Evolutionary conservation across 768 basidiomycete genomes (phyloP).

Genomic region (Gymnopilus dilepis): DNA sequence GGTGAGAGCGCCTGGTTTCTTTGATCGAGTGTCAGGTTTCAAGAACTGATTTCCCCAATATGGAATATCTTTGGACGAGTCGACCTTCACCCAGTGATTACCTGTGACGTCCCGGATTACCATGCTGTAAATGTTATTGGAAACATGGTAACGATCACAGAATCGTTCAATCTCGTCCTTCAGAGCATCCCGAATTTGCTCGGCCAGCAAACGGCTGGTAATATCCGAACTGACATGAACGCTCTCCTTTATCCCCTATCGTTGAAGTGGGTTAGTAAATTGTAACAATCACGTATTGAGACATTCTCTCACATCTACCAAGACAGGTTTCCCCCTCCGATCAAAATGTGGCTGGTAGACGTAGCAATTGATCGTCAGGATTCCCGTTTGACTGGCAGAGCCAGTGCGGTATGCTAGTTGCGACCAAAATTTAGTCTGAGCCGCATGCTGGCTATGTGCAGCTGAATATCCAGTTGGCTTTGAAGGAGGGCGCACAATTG

Average conservation of each 20-base stretch:
- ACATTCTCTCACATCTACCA: background rate
- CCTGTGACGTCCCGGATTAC: background rate
- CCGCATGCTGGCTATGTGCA: background rate
- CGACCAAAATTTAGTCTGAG: background rate
- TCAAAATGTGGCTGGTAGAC: background rate
- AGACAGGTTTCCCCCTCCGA: background rate
- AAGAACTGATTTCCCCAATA: background rate
- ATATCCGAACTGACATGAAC: background rate
- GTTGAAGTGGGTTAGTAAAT: background rate
- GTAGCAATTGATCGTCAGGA: background rate
- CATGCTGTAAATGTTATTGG: background rate
- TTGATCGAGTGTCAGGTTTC: background rate
- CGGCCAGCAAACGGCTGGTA: background rate
- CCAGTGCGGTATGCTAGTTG: background rate
- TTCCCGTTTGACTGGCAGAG: background rate
- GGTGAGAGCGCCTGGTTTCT: background rate
- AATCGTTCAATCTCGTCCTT: background rate
- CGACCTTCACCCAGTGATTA: background rate
- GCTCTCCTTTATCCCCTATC: slow-evolving; percentile 3
- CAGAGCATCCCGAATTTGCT: background rate
- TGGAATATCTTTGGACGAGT: background rate
- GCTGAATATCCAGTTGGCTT: background rate
- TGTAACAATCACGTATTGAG: background rate
- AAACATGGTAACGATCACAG: background rate
- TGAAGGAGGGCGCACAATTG: background rate